phyloP scores from a whole-genome alignment of 805 yeast genomes.

The Ogataea populi-albae region DNA sequence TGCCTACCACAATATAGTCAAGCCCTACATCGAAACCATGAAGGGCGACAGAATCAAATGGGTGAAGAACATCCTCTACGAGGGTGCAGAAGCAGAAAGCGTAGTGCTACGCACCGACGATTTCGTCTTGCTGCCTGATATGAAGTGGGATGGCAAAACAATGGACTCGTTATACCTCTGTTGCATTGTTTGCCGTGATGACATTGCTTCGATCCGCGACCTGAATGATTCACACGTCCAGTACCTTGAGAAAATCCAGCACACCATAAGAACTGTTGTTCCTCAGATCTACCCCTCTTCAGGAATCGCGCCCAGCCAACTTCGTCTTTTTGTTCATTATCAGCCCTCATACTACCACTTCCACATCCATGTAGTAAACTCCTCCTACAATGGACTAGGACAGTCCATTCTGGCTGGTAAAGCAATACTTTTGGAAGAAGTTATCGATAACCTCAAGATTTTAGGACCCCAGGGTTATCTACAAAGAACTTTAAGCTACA shows the following conservation, averaged over 20 bases:
- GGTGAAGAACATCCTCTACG: slow-evolving; percentile 80
- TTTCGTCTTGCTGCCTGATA: slow-evolving; percentile 82
- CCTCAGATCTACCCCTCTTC: slow-evolving; percentile 45
- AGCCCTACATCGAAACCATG: slow-evolving; percentile 76
- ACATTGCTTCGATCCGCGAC: slow-evolving; percentile 75
- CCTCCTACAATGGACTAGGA: slow-evolving; percentile 65
- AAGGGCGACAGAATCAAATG: slow-evolving; percentile 77
- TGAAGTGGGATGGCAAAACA: slow-evolving; percentile 89
- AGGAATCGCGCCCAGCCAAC: slow-evolving; percentile 49
- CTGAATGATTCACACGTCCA: slow-evolving; percentile 55
- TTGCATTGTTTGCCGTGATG: slow-evolving; percentile 67
- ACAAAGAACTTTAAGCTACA: slow-evolving; percentile 57
- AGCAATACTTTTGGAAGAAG: slow-evolving; percentile 77
- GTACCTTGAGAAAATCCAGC: slow-evolving; percentile 50
- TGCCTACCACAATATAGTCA: slow-evolving; percentile 56
- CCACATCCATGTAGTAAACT: slow-evolving; percentile 85
- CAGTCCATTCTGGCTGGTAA: slow-evolving; percentile 72
- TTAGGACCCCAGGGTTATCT: slow-evolving; percentile 56
- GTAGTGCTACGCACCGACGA: slow-evolving; percentile 67
- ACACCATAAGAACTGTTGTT: slow-evolving; percentile 47
- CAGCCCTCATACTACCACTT: slow-evolving; percentile 96
- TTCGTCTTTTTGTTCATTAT: slow-evolving; percentile 83
- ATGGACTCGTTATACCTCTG: slow-evolving; percentile 72
- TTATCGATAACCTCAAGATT: slow-evolving; percentile 65
- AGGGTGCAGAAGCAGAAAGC: slow-evolving; percentile 82